phyloP scores from a whole-genome alignment of 164 flowering plant species.

The Litsea cubeba region DNA sequence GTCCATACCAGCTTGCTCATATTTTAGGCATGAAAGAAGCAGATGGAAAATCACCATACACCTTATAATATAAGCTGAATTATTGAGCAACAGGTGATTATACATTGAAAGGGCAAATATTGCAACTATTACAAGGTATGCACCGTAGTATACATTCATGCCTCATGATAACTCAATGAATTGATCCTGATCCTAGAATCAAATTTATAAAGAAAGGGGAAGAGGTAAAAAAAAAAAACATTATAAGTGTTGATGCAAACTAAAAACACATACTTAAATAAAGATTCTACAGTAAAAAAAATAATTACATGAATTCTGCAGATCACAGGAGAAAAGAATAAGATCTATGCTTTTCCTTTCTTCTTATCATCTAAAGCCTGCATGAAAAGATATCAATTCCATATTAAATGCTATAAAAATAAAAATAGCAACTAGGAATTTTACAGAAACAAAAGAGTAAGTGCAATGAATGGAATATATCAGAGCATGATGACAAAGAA shows the following conservation, averaged over 20 bases:
- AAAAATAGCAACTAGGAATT: not conserved
- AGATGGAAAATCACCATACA: not conserved
- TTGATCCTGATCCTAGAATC: not conserved
- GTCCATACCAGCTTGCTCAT: not conserved
- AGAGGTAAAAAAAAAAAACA: not conserved
- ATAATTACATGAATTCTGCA: slow-evolving; percentile 1
- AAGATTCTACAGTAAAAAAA: slow-evolving; percentile 15
- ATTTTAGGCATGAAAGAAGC: not conserved
- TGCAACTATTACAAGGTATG: not conserved
- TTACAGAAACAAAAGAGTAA: too few species aligned
- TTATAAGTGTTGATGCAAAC: not conserved
- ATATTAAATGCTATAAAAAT: not conserved
- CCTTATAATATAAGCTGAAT: not conserved
- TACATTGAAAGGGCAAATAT: too few species aligned
- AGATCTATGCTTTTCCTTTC: slow-evolving; percentile 47
- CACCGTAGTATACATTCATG: not conserved
- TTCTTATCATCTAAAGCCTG: slow-evolving; percentile 75
- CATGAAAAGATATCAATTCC: slow-evolving; percentile 8
- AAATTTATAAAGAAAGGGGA: not conserved
- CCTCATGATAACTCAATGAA: not conserved
- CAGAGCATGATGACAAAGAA: not conserved
- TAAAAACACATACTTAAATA: not conserved
- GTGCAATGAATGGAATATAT: not conserved
- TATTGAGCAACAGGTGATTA: not conserved
- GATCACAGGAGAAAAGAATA: not conserved